Evolutionary conservation across 2,329 filamentous ascomycete species (phyloP).

Genomic region (Colletotrichum spaethianum): DNA sequence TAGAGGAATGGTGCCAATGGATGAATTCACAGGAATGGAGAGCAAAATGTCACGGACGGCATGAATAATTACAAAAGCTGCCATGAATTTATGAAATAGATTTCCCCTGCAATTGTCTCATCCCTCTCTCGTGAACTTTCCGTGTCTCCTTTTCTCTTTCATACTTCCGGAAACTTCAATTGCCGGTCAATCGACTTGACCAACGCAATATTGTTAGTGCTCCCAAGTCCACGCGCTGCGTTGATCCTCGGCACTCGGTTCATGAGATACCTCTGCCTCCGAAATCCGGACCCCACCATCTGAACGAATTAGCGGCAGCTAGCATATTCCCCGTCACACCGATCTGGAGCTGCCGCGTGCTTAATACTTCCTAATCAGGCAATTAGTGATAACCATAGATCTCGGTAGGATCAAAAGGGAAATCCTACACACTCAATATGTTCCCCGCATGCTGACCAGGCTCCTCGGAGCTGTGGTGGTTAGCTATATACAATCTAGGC

Average conservation of each 20-base stretch:
- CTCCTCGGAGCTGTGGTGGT: not conserved
- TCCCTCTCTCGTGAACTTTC: not conserved
- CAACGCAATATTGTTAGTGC: too few relatives aligned
- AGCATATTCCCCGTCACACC: slow-evolving; percentile 2
- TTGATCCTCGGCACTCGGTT: not conserved
- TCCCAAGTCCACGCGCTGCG: not conserved
- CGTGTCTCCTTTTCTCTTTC: too few relatives aligned
- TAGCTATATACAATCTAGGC: slow-evolving; percentile 11
- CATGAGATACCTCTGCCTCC: not conserved
- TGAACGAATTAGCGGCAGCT: not conserved
- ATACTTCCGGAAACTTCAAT: too few relatives aligned
- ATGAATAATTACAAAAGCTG: not conserved
- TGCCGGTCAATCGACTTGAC: not conserved
- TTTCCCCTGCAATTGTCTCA: not conserved
- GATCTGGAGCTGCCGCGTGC: slow-evolving; percentile 10
- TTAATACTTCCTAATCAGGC: slow-evolving; percentile 1
- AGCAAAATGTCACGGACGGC: not conserved
- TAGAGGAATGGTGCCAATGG: not conserved
- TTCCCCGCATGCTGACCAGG: slow-evolving; percentile 25
- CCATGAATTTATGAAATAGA: slow-evolving; percentile 22
- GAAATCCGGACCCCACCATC: not conserved
- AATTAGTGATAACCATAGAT: not conserved
- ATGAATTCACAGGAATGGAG: too few relatives aligned
- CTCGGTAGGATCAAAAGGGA: not conserved
- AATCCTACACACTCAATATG: slow-evolving; percentile 22